These are phyloP conservation scores for Leptodermis oblonga DNA, from an alignment of 257 asterid genomes.

Conservation along the genomic window DNA sequence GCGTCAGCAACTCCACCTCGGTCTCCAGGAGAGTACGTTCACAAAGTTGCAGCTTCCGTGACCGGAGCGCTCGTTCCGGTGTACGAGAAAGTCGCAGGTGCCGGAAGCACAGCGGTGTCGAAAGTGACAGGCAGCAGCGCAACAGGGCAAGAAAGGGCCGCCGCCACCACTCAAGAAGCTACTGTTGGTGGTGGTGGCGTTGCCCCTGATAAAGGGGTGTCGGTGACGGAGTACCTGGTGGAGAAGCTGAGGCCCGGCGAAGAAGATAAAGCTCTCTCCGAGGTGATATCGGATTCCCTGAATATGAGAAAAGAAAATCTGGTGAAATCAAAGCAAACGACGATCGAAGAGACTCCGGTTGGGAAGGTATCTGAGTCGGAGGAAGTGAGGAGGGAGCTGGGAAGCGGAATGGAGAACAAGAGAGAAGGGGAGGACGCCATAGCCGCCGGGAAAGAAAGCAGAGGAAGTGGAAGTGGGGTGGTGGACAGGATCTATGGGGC, in stretches of 20 bases:
- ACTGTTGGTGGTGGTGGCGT: background rate
- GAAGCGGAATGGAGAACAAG: slow-evolving; percentile 25
- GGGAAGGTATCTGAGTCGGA: slow-evolving; percentile 40
- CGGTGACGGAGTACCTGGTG: slow-evolving; percentile 46
- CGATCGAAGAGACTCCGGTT: slow-evolving; percentile 4
- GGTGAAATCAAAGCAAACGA: slow-evolving; percentile 15
- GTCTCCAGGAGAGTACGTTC: slow-evolving; percentile 36
- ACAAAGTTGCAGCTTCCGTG: slow-evolving; percentile 23
- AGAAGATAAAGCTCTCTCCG: slow-evolving; percentile 72
- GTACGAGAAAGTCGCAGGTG: slow-evolving; percentile 30
- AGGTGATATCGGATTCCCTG: slow-evolving; percentile 39
- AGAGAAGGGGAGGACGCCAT: slow-evolving; percentile 39
- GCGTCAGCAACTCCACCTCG: too few species aligned
- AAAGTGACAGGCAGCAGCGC: slow-evolving; percentile 28
- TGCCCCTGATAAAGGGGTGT: slow-evolving; percentile 43
- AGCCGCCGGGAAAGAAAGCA: slow-evolving; percentile 28
- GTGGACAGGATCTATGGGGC: slow-evolving; percentile 51
- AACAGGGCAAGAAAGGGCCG: slow-evolving; percentile 6
- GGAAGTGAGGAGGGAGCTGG: slow-evolving; percentile 42
- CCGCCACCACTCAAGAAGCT: too few species aligned
- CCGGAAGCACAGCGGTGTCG: slow-evolving; percentile 34
- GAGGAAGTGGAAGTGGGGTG: slow-evolving; percentile 43
- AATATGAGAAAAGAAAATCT: slow-evolving; percentile 33
- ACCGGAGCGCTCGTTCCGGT: slow-evolving; percentile 34
- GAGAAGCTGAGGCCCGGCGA: slow-evolving; percentile 66